Conservation (phyloP, 2,329 filamentous ascomycete species). For the Fusarium xyrophilum region DNA sequence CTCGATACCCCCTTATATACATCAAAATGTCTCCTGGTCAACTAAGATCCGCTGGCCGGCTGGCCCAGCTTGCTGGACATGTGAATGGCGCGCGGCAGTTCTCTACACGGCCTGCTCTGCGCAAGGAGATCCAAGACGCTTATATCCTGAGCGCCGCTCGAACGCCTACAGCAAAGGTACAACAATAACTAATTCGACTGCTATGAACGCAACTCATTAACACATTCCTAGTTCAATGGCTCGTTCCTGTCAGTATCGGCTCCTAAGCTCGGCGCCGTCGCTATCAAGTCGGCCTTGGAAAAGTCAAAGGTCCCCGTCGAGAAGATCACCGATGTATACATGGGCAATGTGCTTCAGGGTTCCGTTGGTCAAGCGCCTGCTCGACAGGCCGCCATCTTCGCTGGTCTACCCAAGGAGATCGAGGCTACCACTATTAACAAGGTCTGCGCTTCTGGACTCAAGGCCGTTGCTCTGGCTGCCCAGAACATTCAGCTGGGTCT, state of each 20-base stretch:
- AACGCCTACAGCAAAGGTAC: conserved; percentile 88
- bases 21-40: conserved; percentile 38
- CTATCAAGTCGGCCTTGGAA: conserved; percentile 88
- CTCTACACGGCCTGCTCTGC: conserved; percentile 53
- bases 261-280: conserved; percentile 85
- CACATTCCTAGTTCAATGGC: conserved; percentile 80
- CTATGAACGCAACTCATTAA: not conserved
- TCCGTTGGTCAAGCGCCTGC: conserved; percentile 89
- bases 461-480: conserved; percentile 87
- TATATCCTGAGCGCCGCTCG: conserved; percentile 92
- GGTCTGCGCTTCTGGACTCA: conserved; percentile 94
- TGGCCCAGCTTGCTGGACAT: conserved; percentile 50
- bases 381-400: conserved; percentile 87
- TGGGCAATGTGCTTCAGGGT: conserved; percentile 92
- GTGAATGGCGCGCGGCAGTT: conserved; percentile 54
- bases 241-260: conserved; percentile 83
- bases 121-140: conserved; percentile 81
- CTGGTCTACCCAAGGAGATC: conserved; percentile 79
- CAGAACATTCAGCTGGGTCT: conserved; percentile 94
- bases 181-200: not conserved
- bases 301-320: conserved; percentile 83
- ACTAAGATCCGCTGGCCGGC: conserved; percentile 46
- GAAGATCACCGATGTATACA: conserved; percentile 91
- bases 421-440: conserved; percentile 97
- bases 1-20: conserved; percentile 13